A percentile compares a stretch with the other conserved stretches of the same genome.
Conservation (phyloP, 1,284 basidiomycete genomes). For the Trametes pubescens region DNA sequence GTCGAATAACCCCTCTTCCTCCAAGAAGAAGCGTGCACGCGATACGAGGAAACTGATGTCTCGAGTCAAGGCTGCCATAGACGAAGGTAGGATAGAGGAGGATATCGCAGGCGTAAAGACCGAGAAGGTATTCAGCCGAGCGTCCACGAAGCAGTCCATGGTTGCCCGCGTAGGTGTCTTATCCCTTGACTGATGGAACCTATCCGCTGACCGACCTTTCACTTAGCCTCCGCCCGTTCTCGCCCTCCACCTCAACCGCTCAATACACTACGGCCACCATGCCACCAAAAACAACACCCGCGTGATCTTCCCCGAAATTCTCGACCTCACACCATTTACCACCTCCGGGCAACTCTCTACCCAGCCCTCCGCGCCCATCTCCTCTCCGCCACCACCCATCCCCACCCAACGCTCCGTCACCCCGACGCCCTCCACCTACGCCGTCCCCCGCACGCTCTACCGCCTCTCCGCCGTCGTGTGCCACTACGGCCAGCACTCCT, state of each 20-base stretch:
- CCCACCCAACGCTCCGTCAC: conserved; percentile 55
- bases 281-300: conserved; percentile 83
- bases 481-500: conserved; percentile 89
- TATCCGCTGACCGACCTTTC: conserved; percentile 16
- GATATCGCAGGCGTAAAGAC: conserved; percentile 79
- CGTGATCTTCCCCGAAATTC: conserved; percentile 84
- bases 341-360: conserved; percentile 80
- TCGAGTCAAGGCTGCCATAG: conserved; percentile 68
- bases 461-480: conserved; percentile 85
- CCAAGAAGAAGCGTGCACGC: conserved; percentile 76
- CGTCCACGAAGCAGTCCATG: conserved; percentile 90
- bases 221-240: conserved; percentile 82
- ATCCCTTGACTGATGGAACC: not conserved
- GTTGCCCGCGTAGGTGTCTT: conserved; percentile 71
- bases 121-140: conserved; percentile 75
- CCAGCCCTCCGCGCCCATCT: conserved; percentile 71
- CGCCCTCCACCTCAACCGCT: conserved; percentile 88
- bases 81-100: conserved; percentile 80
- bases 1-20: conserved; percentile 55
- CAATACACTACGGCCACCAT: conserved; percentile 78
- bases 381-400: conserved; percentile 50
- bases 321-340: conserved; percentile 87
- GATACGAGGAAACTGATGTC: conserved; percentile 72
- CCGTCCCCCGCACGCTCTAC: conserved; percentile 71
- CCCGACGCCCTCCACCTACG: conserved; percentile 61